Conservation (phyloP, 1,284 basidiomycete species). For the Flammula alnicola region DNA sequence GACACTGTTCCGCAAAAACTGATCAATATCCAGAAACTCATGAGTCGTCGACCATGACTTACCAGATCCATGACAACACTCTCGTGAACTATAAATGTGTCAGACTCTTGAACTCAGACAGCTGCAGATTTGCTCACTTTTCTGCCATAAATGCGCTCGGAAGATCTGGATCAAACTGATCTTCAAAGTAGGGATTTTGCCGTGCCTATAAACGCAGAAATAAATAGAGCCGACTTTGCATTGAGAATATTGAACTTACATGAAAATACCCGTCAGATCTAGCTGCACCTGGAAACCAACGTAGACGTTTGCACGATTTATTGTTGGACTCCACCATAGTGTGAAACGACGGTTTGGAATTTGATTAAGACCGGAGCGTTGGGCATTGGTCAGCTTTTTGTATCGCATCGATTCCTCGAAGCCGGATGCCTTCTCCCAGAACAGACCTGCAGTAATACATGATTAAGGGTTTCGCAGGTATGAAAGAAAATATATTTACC, state of each 20-base stretch:
- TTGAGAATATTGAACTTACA: conserved; percentile 50
- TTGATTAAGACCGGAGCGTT: conserved; percentile 95
- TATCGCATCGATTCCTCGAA: conserved; percentile 98
- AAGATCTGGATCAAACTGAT: conserved; percentile 99
- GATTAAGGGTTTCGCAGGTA: conserved; percentile 5
- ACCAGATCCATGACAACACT: conserved; percentile 97
- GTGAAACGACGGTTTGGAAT: conserved; percentile 99
- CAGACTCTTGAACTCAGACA: conserved; percentile 9
- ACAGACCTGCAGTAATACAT: conserved; percentile 59
- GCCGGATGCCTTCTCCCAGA: conserved; percentile 96
- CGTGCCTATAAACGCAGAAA: conserved; percentile 67
- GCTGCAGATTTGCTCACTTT: conserved; percentile 66
- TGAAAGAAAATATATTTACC: conserved; percentile 43
- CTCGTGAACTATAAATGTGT: conserved; percentile 64
- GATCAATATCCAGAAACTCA: background rate
- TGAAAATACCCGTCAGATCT: conserved; percentile 94
- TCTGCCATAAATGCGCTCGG: conserved; percentile 99
- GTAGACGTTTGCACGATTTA: conserved; percentile 98
- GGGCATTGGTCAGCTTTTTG: conserved; percentile 95
- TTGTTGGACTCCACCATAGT: conserved; percentile 98
- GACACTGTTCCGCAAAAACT: conserved; percentile 61
- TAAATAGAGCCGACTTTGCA: background rate
- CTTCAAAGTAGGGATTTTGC: conserved; percentile 97
- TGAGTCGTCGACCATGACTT: conserved; percentile 35
- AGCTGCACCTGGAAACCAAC: conserved; percentile 99